A percentile compares a stretch with the other conserved stretches of the same genome.
These are phyloP conservation scores for Beauveria sp. DNA, from an alignment of 2,329 filamentous ascomycete genomes.

Conservation along the genomic window DNA sequence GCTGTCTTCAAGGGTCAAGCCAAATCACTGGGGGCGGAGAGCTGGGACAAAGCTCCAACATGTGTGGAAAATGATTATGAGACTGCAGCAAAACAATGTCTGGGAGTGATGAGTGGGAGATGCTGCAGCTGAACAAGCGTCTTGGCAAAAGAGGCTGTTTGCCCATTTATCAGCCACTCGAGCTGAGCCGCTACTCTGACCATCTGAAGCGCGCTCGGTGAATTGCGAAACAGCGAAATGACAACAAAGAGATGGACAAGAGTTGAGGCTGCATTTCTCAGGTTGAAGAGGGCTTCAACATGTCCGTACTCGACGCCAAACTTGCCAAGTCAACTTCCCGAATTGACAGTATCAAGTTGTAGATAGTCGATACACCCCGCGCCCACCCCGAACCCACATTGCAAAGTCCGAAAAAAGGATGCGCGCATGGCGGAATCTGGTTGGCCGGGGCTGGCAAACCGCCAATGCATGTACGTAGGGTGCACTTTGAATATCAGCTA, in stretches of 20 bases:
- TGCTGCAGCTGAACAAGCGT: not conserved
- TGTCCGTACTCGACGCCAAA: not conserved
- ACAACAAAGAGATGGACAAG: not conserved
- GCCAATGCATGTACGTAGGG: slow-evolving; percentile 1
- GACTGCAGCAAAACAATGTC: too few relatives aligned
- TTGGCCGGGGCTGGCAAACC: not conserved
- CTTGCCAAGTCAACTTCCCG: not conserved
- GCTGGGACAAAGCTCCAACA: not conserved
- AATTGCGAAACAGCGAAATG: not conserved
- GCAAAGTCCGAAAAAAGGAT: not conserved
- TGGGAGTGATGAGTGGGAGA: too few relatives aligned
- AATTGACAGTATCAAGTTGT: not conserved
- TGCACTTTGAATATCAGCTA: not conserved
- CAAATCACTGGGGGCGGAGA: not conserved
- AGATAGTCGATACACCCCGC: not conserved
- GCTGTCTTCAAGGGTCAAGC: not conserved
- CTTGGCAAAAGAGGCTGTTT: not conserved
- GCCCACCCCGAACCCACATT: not conserved
- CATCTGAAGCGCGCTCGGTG: not conserved
- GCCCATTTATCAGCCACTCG: not conserved
- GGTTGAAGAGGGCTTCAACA: not conserved
- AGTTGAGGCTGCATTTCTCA: not conserved
- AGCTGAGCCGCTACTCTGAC: not conserved
- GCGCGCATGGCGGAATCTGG: not conserved
- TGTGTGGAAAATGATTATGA: too few relatives aligned